A percentile compares a stretch with the other conserved stretches of the same genome.
Conservation (phyloP, 129 eudicot genomes). For the Flaveria trinervia region DNA sequence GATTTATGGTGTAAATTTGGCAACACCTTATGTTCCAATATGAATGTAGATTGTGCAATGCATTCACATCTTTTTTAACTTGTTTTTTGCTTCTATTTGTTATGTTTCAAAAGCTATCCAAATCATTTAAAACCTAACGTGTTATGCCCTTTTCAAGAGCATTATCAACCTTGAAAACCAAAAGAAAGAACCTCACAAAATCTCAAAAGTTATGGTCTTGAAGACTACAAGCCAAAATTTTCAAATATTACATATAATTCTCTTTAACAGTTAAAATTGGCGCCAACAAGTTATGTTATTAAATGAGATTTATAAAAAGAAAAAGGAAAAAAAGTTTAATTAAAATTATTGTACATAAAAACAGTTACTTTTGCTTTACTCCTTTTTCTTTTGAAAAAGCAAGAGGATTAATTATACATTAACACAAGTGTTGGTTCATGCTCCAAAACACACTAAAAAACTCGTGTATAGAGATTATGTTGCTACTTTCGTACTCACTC, state of each 20-base stretch:
- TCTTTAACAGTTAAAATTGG: neutral
- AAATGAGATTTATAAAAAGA: neutral
- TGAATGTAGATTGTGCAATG: slow-evolving; percentile 27
- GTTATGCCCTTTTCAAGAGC: no score
- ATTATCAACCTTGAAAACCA: neutral
- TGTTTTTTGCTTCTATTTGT: neutral
- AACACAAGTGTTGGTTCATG: neutral
- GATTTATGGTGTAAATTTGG: slow-evolving; percentile 30
- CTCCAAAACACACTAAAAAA: no score
- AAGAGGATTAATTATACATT: neutral
- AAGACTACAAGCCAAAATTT: neutral
- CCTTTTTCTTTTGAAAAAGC: neutral
- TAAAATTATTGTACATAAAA: neutral
- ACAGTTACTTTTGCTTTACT: neutral
- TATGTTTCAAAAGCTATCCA: no score
- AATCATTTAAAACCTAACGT: no score
- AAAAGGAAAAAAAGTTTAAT: neutral
- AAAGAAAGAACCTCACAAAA: neutral
- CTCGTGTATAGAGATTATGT: no score
- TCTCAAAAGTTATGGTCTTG: neutral
- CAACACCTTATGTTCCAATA: slow-evolving; percentile 23
- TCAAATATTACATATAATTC: neutral
- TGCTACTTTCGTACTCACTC: no score
- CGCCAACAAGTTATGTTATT: neutral
- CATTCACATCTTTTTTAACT: neutral